Conservation (phyloP, 2,329 filamentous ascomycete species). For the Alternaria tenuissima region DNA sequence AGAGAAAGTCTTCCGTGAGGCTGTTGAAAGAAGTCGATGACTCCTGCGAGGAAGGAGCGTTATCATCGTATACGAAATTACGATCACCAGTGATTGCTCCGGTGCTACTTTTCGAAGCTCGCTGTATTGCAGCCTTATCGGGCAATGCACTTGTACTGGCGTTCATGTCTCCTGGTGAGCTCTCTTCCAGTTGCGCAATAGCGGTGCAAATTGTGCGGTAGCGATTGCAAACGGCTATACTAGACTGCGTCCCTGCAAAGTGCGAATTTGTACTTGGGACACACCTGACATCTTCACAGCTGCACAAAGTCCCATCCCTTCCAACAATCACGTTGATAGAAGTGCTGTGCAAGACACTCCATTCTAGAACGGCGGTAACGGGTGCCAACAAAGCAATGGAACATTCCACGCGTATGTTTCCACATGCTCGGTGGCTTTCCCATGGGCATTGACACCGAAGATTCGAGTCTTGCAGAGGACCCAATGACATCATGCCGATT, state of each 20-base stretch:
- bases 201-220: background rate
- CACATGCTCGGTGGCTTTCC: background rate
- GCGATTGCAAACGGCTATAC: background rate
- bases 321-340: background rate
- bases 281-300: background rate
- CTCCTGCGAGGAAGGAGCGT: background rate
- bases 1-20: background rate
- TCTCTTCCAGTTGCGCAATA: background rate
- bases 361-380: background rate
- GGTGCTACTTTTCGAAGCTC: background rate
- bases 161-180: background rate
- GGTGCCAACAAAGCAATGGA: background rate
- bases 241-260: background rate
- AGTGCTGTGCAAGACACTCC: background rate
- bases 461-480: background rate
- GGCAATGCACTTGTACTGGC: background rate
- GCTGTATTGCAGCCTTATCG: background rate
- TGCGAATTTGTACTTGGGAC: background rate
- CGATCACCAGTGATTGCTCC: background rate
- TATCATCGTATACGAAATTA: background rate
- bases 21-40: background rate
- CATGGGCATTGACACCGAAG: background rate
- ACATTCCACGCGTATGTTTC: slow-evolving; percentile 3
- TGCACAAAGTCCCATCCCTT: background rate
- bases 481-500: slow-evolving; percentile 11